phyloP scores from a whole-genome alignment of 2,329 filamentous ascomycete genomes.

The Colletotrichum australisinense region DNA sequence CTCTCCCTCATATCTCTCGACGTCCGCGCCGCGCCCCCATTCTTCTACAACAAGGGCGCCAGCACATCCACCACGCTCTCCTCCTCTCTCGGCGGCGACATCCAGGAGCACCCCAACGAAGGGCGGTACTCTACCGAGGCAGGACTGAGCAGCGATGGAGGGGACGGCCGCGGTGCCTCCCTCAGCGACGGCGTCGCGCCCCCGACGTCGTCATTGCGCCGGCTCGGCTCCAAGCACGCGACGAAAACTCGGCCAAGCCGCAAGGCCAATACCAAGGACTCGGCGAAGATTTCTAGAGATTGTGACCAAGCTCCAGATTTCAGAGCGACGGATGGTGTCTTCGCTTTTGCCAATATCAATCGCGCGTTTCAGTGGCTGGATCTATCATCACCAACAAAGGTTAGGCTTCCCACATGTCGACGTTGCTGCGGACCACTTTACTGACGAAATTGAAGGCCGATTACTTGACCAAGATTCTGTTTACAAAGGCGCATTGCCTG shows the following conservation, averaged over 20 bases:
- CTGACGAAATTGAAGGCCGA: slow-evolving; percentile 70
- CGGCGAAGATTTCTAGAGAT: slow-evolving; percentile 95
- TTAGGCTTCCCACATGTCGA: neutral
- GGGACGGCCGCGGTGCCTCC: slow-evolving; percentile 55
- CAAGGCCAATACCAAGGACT: slow-evolving; percentile 76
- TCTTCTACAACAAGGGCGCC: slow-evolving; percentile 64
- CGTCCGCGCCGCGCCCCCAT: slow-evolving; percentile 64
- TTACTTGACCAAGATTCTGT: slow-evolving; percentile 93
- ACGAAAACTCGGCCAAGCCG: too few species aligned
- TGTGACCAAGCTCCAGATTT: too few species aligned
- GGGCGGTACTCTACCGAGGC: slow-evolving; percentile 69
- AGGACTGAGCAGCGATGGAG: slow-evolving; percentile 69
- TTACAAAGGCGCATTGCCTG: slow-evolving; percentile 94
- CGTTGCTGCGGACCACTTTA: slow-evolving; percentile 39
- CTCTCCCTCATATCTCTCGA: slow-evolving; percentile 82
- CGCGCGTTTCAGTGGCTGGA: slow-evolving; percentile 97
- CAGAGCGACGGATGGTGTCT: slow-evolving; percentile 83
- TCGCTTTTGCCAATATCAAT: slow-evolving; percentile 96
- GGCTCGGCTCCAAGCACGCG: too few species aligned
- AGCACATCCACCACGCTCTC: slow-evolving; percentile 60
- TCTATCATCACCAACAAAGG: slow-evolving; percentile 61
- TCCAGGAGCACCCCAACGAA: slow-evolving; percentile 72
- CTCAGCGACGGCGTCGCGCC: slow-evolving; percentile 57
- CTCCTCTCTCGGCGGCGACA: slow-evolving; percentile 60
- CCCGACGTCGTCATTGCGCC: slow-evolving; percentile 51